Base-by-base conservation (phyloP, 176 grass and related monocot genomes). In the Aegilops umbellulata region DNA sequence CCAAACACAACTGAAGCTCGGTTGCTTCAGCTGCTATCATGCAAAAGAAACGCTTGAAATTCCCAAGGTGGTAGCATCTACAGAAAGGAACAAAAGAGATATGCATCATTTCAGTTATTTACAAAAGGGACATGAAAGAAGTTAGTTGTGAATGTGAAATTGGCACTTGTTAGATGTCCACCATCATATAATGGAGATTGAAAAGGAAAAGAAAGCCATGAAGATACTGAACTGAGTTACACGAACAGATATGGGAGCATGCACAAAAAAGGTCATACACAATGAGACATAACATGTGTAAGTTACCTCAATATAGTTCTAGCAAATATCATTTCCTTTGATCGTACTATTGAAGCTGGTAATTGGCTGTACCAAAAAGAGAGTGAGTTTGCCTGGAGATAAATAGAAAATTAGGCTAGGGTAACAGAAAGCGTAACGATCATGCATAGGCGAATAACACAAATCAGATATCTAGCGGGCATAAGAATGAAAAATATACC, bases 21-120 rank as follows among this genome's bases (percentile, higher is more conserved):
- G 92, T 95, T 82, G 91, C 88, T 85, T 92, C 94, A 69, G 70
- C 51, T 88, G 90, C 90, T 51, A 94, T 53, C 36, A 82, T 88
- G 86, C 83, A 69, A 88, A 98, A 98, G 88, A 98, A 98, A 84
- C 80, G 90, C 75, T 94, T 98, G 83, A 92, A 98, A 87, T 98
- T 98, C 62, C 97, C 93, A 76, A 92, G 31, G 12, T 87, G 79
- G 65, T 86, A 92, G 69, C 74, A 95, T 89, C 97, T 98, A 87
- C n/a, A 85, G 65, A 65, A 91, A 81, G 60, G 32, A 58, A 65
- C 42, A 58, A 65, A 81, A 73, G 34, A 49, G 60, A 36, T 51
- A 68, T 79, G 13, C 16, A 53, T 51, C 20, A 76, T 65, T 65
- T 26, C 64, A 64, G 58, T 91, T 55, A 24, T 49, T 75, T 9